Conservation (phyloP, 2,329 filamentous ascomycete genomes). For the Ascochyta pisi region DNA sequence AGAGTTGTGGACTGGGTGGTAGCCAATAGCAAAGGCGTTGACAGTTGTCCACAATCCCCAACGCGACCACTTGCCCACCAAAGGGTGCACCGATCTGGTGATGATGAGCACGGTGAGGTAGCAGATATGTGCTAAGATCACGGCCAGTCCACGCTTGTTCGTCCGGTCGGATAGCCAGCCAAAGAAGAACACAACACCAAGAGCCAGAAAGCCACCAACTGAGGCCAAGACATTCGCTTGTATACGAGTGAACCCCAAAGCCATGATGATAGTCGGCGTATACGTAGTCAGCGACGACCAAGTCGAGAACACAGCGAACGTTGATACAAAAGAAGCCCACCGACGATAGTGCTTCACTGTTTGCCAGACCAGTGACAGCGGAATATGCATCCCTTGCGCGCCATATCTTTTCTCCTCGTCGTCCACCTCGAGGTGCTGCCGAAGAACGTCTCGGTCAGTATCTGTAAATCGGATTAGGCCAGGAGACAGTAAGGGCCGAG, state of each 20-base stretch:
- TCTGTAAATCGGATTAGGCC: slow-evolving; percentile 51
- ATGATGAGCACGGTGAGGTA: slow-evolving; percentile 57
- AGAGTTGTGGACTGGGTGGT: slow-evolving; percentile 61
- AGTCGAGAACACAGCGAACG: slow-evolving; percentile 60
- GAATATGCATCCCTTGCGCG: slow-evolving; percentile 48
- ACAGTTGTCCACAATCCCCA: slow-evolving; percentile 61
- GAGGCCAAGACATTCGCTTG: slow-evolving; percentile 58
- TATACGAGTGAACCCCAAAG: slow-evolving; percentile 56
- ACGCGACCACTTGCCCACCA: slow-evolving; percentile 57
- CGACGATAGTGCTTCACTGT: slow-evolving; percentile 55
- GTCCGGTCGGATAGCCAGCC: slow-evolving; percentile 58
- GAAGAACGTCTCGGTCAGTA: slow-evolving; percentile 45
- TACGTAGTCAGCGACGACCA: slow-evolving; percentile 62
- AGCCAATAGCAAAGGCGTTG: slow-evolving; percentile 60
- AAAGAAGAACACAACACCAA: slow-evolving; percentile 58
- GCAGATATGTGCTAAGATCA: slow-evolving; percentile 54
- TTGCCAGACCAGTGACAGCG: slow-evolving; percentile 51
- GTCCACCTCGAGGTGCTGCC: slow-evolving; percentile 46
- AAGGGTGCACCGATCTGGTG: slow-evolving; percentile 51
- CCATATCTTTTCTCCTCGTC: slow-evolving; percentile 42
- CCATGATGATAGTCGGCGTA: slow-evolving; percentile 54
- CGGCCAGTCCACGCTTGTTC: slow-evolving; percentile 53
- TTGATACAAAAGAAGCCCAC: slow-evolving; percentile 57
- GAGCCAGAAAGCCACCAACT: slow-evolving; percentile 52
- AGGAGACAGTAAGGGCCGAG: slow-evolving; percentile 48